phyloP scores from a whole-genome alignment of 2,329 filamentous ascomycete genomes.

The Epichloe scottii region DNA sequence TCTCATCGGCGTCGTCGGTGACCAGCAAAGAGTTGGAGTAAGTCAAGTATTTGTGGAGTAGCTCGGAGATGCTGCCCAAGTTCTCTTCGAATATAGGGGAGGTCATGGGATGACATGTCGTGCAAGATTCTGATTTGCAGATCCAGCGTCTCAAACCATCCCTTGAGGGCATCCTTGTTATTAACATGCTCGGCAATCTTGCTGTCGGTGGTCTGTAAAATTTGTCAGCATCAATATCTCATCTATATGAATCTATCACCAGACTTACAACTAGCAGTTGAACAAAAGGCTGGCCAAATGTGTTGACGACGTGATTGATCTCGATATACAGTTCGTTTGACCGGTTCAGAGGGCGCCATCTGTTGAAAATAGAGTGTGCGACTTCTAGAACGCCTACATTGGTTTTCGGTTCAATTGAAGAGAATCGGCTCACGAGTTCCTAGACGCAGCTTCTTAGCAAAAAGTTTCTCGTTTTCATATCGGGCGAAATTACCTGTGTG shows the following conservation, averaged over 20 bases:
- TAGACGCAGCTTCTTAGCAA: slow-evolving; percentile 19
- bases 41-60: slow-evolving; percentile 85
- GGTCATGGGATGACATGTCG: slow-evolving; percentile 93
- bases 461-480: not conserved
- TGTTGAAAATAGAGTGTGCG: slow-evolving; percentile 92
- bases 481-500: slow-evolving; percentile 49
- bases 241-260: slow-evolving; percentile 3
- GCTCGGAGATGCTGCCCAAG: slow-evolving; percentile 58
- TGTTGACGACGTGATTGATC: slow-evolving; percentile 86
- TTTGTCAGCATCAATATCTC: not conserved
- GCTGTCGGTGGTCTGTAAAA: slow-evolving; percentile 47
- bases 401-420: slow-evolving; percentile 64
- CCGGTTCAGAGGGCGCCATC: slow-evolving; percentile 88
- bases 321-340: slow-evolving; percentile 89
- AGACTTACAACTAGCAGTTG: slow-evolving; percentile 56
- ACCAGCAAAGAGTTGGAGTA: slow-evolving; percentile 76
- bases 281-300: slow-evolving; percentile 76
- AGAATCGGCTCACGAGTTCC: slow-evolving; percentile 83
- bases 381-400: slow-evolving; percentile 95
- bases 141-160: slow-evolving; percentile 75
- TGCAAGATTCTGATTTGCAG: slow-evolving; percentile 86
- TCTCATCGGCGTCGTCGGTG: slow-evolving; percentile 81
- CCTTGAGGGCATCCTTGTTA: slow-evolving; percentile 62
- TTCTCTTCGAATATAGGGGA: slow-evolving; percentile 89
- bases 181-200: slow-evolving; percentile 62